These are phyloP conservation scores for Bidens hawaiensis DNA, from an alignment of 140 eudicot genomes.

Conservation along the genomic window DNA sequence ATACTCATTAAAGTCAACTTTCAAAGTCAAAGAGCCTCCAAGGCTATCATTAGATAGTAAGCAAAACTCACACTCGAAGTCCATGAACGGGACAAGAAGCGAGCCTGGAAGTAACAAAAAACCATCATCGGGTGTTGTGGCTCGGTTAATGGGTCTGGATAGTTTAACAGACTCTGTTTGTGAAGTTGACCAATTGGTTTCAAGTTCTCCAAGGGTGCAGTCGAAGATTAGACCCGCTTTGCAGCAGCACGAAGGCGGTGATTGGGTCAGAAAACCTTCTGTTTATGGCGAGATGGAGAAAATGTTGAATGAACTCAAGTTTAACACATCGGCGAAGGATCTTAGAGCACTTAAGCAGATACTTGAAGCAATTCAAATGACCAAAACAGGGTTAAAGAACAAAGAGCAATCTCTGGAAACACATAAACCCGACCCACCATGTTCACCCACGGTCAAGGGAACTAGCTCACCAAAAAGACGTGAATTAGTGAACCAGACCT, in stretches of 20 bases:
- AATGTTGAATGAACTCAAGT: constrained; percentile 58
- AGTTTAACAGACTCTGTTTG: constrained; percentile 40
- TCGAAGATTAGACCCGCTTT: neutral
- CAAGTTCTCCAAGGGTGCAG: constrained; percentile 32
- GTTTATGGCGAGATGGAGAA: constrained; percentile 80
- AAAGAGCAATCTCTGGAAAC: constrained; percentile 19
- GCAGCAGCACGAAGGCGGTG: constrained; percentile 6
- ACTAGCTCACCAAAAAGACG: constrained; percentile 35
- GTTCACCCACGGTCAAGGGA: constrained; percentile 32
- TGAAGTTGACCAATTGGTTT: constrained; percentile 25
- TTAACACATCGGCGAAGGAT: constrained; percentile 70
- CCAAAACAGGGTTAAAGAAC: constrained; percentile 32
- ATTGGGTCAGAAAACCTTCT: constrained; percentile 20
- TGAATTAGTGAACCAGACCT: constrained; percentile 18
- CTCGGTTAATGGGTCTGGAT: constrained; percentile 89
- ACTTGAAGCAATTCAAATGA: constrained; percentile 70
- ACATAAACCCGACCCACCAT: constrained; percentile 24
- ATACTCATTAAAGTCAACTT: constrained; percentile 33
- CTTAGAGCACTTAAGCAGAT: constrained; percentile 92
- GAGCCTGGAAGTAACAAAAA: constrained; percentile 63
- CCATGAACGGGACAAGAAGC: constrained; percentile 28
- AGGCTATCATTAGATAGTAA: constrained; percentile 84
- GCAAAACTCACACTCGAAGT: constrained; percentile 32
- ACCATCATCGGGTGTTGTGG: constrained; percentile 59
- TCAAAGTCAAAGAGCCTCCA: constrained; percentile 64